Base-by-base conservation (phyloP, 1,284 basidiomycete species). In the Ganoderma boninense region DNA sequence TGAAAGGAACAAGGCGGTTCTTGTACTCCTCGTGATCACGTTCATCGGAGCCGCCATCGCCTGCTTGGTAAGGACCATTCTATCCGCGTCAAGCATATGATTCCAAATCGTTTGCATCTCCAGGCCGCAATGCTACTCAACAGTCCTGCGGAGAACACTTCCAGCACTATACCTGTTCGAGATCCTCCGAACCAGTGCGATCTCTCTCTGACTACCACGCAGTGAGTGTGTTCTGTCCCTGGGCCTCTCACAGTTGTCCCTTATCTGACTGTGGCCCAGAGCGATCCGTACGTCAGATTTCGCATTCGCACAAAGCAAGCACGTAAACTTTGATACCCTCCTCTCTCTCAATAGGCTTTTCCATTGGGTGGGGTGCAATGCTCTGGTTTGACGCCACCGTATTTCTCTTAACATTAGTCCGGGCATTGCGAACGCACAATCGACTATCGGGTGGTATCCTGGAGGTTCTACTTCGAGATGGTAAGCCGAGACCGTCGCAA, bases 331-430 rank as follows among this genome's bases (percentile, higher is more conserved):
- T 32, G 26, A 26, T 32, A 4, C 11, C 29, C 3, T 13, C 4
- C 54, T 32, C 6, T 26, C 20, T 32, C 29, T 32, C 29, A 32
- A 43, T 42, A 73, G 72, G 71, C 59, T 63, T 73, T 20, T 64
- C 67, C 40, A 56, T 71, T 14, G 67, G 57, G 4, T 73, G 72
- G 72, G 42, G 54, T 20, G 69, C 72, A 2, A 67, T 73, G 69
- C 65, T 75, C 26, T 68, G 68, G 67, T 73, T 74, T 56, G 74
- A 75, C 52, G 70, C 70, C 40, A 68, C 68, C 0, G 68, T 75
- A 40, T 73, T 75, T 29, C n/a, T 68, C 3, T 43, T 74, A 32
- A 75, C 74, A 0, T 59, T 73, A 35, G 38, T 68, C 6, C 66
- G 64, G 20, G 69, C 72, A 4, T 52, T 74, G 6, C 62, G 64